Evolutionary conservation across 2,329 filamentous ascomycete genomes (phyloP), one percentile per base, ranked within the genome.

Genomic region (Diaporthe vexans): DNA sequence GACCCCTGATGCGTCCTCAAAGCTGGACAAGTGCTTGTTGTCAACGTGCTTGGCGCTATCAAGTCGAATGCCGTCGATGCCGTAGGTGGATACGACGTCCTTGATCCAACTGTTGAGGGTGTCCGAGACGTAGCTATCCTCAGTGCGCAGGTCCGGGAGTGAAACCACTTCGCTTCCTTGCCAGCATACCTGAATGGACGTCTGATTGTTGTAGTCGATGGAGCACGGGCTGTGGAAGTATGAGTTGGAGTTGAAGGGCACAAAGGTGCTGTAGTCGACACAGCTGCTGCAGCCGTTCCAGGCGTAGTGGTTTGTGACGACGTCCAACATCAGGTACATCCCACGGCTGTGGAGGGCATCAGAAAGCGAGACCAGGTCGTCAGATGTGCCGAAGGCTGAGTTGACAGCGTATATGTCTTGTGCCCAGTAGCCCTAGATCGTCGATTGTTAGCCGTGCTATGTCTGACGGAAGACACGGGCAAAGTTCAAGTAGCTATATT

Each of bases 231-330:
- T 72, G 78, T 92, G 90, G 80, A 86, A 92, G 79, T 90, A 88
- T 9, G 84, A 84, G 56, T 83, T 78, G 26, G 84, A 82, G 76
- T 89, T 86, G 80, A 92, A 92, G 0, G 91, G 90, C 33, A 83
- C 82, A 77, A 90, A 88, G 13, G 82, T 78, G 74, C 83, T 84
- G 78, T 91, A 92, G 80, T 91, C 86, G 52, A 91, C 85, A 6
- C 83, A 82, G 40, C 76, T 74, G 0, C 82, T 81, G n/a, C 83
- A 81, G 33, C 89, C 88, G 40, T 83, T 80, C 78, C 86, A 90
- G n/a, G 82, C 88, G 78, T 87, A 87, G 78, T 91, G 88, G 79
- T 91, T 91, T 10, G 86, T 85, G 3, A 91, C 89, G 1, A 91
- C 82, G 75, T 91, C 90, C 3, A 91, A 84, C 90, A 92, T 92